A percentile compares a stretch with the other conserved stretches of the same genome.
Conservation (phyloP, 2,329 filamentous ascomycete species). For the Aureobasidium leucospermi region DNA sequence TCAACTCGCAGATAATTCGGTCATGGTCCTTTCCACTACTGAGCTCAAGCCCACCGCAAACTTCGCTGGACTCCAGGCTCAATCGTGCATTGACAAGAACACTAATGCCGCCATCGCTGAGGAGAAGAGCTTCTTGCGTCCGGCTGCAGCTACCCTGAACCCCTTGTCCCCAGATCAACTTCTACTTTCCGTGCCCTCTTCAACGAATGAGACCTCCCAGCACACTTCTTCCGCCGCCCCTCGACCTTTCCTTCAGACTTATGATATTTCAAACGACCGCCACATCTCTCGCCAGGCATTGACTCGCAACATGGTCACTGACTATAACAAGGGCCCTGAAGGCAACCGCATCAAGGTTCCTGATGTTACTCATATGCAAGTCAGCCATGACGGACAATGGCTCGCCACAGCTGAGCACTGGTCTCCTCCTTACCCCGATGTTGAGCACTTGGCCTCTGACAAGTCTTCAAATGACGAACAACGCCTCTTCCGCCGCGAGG, state of each 20-base stretch:
- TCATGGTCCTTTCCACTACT: conserved; percentile 82
- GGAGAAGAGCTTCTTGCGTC: conserved; percentile 12
- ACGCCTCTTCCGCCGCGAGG: conserved; percentile 53
- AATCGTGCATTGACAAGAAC: conserved; percentile 12
- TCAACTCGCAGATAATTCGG: conserved; percentile 84
- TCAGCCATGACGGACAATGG: conserved; percentile 79
- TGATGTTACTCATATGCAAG: conserved; percentile 63
- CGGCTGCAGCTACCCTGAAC: conserved; percentile 32
- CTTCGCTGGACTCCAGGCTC: conserved; percentile 69
- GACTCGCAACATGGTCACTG: conserved; percentile 78
- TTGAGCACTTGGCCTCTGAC: conserved; percentile 48
- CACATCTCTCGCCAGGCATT: conserved; percentile 82
- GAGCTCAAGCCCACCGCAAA: conserved; percentile 81
- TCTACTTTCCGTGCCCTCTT: conserved; percentile 41
- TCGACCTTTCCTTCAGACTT: conserved; percentile 68
- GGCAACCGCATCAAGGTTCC: conserved; percentile 69
- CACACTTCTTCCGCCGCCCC: conserved; percentile 26
- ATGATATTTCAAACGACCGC: conserved; percentile 71
- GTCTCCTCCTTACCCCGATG: conserved; percentile 65
- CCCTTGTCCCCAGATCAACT: conserved; percentile 34
- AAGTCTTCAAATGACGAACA: conserved; percentile 32
- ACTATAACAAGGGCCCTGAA: conserved; percentile 66
- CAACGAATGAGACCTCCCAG: conserved; percentile 14
- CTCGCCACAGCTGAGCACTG: conserved; percentile 89
- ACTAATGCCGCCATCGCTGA: conserved; percentile 31